A percentile compares a stretch with the other conserved stretches of the same genome.
Conservation (phyloP, 345 rosid genomes). For the Bretschneidera sinensis region DNA sequence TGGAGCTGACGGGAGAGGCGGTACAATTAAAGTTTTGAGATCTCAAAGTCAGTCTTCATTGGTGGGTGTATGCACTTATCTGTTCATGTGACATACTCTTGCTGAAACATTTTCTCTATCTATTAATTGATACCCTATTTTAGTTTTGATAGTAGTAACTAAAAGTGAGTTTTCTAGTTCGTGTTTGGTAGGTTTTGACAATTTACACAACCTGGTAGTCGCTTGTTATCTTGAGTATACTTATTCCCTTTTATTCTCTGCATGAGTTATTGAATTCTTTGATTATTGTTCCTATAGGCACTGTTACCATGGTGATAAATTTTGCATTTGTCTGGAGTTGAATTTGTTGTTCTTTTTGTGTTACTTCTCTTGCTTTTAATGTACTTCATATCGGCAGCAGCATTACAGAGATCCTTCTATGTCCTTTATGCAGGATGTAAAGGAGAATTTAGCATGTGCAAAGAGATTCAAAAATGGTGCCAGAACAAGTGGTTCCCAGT, state of each 20-base stretch:
- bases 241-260: neutral
- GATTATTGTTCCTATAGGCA: neutral
- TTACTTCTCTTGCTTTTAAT: too few species aligned
- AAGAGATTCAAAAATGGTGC: conserved; percentile 59
- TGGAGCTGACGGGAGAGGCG: conserved; percentile 94
- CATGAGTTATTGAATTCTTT: neutral
- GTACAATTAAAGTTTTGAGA: conserved; percentile 73
- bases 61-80: conserved; percentile 35
- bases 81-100: neutral
- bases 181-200: too few species aligned
- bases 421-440: conserved; percentile 38
- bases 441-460: conserved; percentile 34
- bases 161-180: too few species aligned
- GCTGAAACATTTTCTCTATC: neutral
- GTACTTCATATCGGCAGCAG: neutral
- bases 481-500: too few species aligned
- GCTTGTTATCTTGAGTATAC: neutral
- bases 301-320: neutral
- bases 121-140: neutral
- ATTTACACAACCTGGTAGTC: neutral
- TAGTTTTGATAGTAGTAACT: neutral
- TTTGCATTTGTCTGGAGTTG: neutral
- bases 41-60: conserved; percentile 40
- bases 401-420: neutral
- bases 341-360: too few species aligned